Evolutionary conservation across 768 basidiomycete genomes (phyloP).

Genomic region (Jaapia argillacea): DNA sequence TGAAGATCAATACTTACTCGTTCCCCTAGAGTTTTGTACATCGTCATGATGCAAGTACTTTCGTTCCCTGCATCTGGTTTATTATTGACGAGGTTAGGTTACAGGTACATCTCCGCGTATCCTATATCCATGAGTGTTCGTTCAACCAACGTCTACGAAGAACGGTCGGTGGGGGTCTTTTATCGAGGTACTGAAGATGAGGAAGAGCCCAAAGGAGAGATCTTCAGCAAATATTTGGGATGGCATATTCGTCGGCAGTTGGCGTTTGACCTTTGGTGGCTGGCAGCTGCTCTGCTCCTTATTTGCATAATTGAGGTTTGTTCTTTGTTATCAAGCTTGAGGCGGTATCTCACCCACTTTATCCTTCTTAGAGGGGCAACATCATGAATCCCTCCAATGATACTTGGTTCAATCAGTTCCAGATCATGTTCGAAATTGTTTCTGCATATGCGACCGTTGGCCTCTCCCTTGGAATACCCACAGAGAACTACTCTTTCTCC

Average conservation of each 20-base stretch:
- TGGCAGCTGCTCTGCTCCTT: constrained; percentile 62
- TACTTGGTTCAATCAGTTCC: constrained; percentile 50
- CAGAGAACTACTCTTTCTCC: constrained; percentile 11
- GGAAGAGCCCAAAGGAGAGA: constrained; percentile 35
- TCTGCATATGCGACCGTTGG: constrained; percentile 66
- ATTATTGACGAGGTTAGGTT: background rate
- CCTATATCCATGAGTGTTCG: constrained; percentile 56
- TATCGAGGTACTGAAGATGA: constrained; percentile 40
- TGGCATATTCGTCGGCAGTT: constrained; percentile 64
- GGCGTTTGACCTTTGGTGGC: constrained; percentile 72
- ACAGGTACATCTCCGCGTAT: background rate
- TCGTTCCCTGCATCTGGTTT: constrained; percentile 20
- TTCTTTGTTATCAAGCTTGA: too few relatives aligned
- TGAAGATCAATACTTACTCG: background rate
- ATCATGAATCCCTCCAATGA: constrained; percentile 44
- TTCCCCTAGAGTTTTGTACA: constrained; percentile 45
- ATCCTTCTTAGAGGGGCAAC: constrained; percentile 29
- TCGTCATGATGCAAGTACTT: constrained; percentile 71
- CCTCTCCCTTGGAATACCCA: constrained; percentile 50
- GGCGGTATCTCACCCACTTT: too few relatives aligned
- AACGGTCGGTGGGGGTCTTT: constrained; percentile 60
- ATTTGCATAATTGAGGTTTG: constrained; percentile 57
- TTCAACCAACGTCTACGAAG: constrained; percentile 63
- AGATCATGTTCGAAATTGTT: constrained; percentile 52
- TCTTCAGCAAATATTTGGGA: constrained; percentile 31